A percentile compares a stretch with the other conserved stretches of the same genome.
Evolutionary conservation across 768 basidiomycete genomes (phyloP).

Genomic region (Lactifluus subvellereus): DNA sequence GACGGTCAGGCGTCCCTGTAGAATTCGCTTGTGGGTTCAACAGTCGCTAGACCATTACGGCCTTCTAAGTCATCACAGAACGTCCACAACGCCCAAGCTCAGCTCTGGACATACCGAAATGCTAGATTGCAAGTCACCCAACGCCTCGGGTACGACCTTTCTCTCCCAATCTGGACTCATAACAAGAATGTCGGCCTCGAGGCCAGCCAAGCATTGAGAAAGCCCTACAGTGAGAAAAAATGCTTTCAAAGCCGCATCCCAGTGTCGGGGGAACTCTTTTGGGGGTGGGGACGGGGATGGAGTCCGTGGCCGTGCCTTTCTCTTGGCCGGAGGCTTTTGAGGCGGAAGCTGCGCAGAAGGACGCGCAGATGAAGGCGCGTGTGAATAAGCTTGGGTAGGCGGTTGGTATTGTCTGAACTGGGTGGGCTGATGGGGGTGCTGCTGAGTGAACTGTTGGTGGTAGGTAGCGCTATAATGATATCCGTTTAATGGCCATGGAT

Average conservation of each 20-base stretch:
- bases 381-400: not conserved
- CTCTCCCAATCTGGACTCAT: conserved; percentile 29
- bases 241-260: conserved; percentile 24
- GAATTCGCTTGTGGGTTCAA: conserved; percentile 28
- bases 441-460: conserved; percentile 19
- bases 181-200: conserved; percentile 30
- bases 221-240: conserved; percentile 27
- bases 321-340: conserved; percentile 8
- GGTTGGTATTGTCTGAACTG: conserved; percentile 22
- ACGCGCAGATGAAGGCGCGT: not conserved
- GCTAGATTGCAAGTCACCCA: conserved; percentile 22
- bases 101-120: conserved; percentile 24
- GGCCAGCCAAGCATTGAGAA: conserved; percentile 26
- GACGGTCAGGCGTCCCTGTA: conserved; percentile 26
- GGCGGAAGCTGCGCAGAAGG: not conserved
- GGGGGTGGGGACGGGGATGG: conserved; percentile 22
- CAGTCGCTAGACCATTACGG: conserved; percentile 13
- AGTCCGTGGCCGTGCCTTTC: conserved; percentile 6
- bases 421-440: not conserved
- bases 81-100: not conserved
- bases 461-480: conserved; percentile 24
- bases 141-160: conserved; percentile 26
- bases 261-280: conserved; percentile 19
- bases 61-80: conserved; percentile 17
- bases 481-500: conserved; percentile 19